Percentiles rank a stretch among this genome's conserved stretches.
These are phyloP conservation scores for Ustilago hordei DNA, from an alignment of 1,284 basidiomycete species.

Conservation along the genomic window DNA sequence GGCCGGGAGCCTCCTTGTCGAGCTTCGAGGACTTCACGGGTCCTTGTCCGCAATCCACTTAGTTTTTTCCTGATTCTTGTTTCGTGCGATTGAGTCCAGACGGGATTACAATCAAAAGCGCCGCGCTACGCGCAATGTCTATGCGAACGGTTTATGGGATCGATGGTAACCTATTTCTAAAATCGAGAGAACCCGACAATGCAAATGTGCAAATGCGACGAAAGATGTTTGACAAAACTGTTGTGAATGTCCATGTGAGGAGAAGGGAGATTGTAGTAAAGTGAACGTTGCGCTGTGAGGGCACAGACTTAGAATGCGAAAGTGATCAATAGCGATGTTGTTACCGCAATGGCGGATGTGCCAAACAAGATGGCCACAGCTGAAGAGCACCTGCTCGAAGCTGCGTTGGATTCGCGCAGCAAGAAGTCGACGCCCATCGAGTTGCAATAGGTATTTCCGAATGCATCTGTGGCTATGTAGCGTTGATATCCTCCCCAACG, in stretches of 20 bases:
- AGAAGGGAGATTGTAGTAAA: not conserved
- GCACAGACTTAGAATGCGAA: constrained; percentile 4
- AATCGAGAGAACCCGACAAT: constrained; percentile 2
- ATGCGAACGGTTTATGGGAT: not conserved
- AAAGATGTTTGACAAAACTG: not conserved
- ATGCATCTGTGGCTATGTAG: constrained; percentile 66
- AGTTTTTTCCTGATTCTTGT: no score
- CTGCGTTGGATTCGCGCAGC: constrained; percentile 50
- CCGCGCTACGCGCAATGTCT: not conserved
- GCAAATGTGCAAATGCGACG: constrained; percentile 7
- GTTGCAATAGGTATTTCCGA: constrained; percentile 67
- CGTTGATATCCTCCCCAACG: constrained; percentile 63
- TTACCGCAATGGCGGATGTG: not conserved
- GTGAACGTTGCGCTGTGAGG: not conserved
- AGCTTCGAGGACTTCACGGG: no score
- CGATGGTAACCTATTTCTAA: not conserved
- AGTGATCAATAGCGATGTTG: constrained; percentile 2
- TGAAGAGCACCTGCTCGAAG: not conserved
- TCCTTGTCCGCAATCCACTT: no score
- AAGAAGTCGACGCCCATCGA: constrained; percentile 63
- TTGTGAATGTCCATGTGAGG: constrained; percentile 6
- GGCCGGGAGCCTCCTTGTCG: no score
- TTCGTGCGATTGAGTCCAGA: no score
- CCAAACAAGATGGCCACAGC: not conserved
- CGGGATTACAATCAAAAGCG: no score